phyloP scores from a whole-genome alignment of 2,329 filamentous ascomycete genomes.

The Bipolaris cookei region DNA sequence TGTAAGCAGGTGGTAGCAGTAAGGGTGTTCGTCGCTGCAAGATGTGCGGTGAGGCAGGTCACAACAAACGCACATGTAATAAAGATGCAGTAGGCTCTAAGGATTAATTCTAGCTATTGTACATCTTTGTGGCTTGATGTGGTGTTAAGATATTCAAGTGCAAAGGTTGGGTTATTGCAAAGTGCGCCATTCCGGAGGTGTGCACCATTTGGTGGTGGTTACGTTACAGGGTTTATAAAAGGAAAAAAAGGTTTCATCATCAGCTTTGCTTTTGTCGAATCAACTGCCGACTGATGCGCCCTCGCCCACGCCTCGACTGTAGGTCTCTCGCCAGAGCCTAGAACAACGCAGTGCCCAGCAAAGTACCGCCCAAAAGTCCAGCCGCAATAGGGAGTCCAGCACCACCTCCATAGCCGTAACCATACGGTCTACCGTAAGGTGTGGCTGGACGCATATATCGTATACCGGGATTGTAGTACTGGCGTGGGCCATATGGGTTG shows the following conservation, averaged over 20 bases:
- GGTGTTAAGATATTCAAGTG: too few relatives aligned
- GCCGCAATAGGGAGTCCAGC: slow-evolving; percentile 46
- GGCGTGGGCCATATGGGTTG: slow-evolving; percentile 55
- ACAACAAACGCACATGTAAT: too few relatives aligned
- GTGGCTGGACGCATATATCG: slow-evolving; percentile 57
- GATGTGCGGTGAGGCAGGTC: too few relatives aligned
- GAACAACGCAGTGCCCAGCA: slow-evolving; percentile 43
- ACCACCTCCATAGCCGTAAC: slow-evolving; percentile 49
- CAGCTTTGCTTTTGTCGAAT: not conserved
- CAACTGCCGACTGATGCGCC: not conserved
- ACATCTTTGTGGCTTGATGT: too few relatives aligned
- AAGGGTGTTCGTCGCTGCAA: too few relatives aligned
- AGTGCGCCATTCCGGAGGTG: too few relatives aligned
- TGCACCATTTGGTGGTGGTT: too few relatives aligned
- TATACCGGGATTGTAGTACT: slow-evolving; percentile 57
- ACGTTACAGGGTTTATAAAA: not conserved
- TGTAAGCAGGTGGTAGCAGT: too few relatives aligned
- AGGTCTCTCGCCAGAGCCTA: slow-evolving; percentile 4
- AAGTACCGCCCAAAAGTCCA: slow-evolving; percentile 43
- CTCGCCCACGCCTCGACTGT: not conserved
- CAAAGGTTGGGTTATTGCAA: too few relatives aligned
- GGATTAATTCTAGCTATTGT: too few relatives aligned
- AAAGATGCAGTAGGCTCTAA: too few relatives aligned
- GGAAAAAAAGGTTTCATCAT: not conserved
- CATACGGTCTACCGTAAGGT: slow-evolving; percentile 54